phyloP scores from a whole-genome alignment of 2,329 filamentous ascomycete species.

The Aspergillaceae sp. region DNA sequence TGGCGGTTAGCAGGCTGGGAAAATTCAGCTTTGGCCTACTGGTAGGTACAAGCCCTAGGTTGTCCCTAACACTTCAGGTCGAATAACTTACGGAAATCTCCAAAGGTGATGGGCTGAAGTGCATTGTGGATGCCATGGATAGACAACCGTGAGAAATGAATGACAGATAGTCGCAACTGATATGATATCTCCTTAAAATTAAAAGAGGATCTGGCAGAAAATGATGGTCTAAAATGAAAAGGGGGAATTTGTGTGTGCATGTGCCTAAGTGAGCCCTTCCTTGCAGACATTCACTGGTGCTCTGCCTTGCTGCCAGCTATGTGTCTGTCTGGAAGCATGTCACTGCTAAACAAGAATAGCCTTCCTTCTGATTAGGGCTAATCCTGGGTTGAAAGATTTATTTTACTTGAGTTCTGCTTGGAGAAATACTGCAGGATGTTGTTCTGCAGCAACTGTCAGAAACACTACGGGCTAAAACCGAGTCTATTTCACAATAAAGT shows the following conservation, averaged over 20 bases:
- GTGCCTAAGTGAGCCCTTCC: background rate
- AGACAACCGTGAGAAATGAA: too few species aligned
- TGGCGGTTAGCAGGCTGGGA: too few species aligned
- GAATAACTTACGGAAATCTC: too few species aligned
- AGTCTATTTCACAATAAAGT: background rate
- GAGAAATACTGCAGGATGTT: background rate
- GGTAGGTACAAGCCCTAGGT: too few species aligned
- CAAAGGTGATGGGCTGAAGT: too few species aligned
- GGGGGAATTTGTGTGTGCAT: background rate
- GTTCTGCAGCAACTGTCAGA: background rate
- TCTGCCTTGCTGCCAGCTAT: background rate
- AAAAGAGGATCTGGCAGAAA: background rate
- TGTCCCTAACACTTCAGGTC: too few species aligned
- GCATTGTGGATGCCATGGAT: too few species aligned
- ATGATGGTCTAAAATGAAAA: background rate
- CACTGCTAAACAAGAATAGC: background rate
- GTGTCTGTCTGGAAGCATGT: background rate
- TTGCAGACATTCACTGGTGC: background rate
- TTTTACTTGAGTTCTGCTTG: background rate
- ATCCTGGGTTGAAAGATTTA: background rate
- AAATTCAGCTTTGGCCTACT: too few species aligned
- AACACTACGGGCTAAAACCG: background rate
- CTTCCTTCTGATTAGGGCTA: background rate
- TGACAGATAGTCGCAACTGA: background rate
- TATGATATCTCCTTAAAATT: background rate